These are phyloP conservation scores for Acanthochlamys bracteata DNA, from an alignment of 106 monocot genomes.

Conservation along the genomic window DNA sequence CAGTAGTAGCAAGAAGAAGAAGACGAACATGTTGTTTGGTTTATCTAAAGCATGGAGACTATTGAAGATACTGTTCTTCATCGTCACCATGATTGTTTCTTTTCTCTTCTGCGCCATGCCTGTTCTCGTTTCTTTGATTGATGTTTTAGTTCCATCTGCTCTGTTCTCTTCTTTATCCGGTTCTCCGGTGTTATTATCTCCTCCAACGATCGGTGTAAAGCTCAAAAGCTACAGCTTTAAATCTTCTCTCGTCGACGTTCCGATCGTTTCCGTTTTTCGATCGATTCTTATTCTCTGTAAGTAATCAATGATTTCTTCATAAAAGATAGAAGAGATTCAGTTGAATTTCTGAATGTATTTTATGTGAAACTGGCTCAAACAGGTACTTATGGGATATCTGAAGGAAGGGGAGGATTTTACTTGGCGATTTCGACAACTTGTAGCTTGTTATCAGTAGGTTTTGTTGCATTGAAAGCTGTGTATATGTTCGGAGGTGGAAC, in stretches of 20 bases:
- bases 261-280: slow-evolving; percentile 39
- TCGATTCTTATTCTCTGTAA: slow-evolving; percentile 66
- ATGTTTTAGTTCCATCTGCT: slow-evolving; percentile 31
- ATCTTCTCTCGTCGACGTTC: slow-evolving; percentile 48
- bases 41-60: slow-evolving; percentile 19
- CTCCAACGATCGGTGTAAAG: slow-evolving; percentile 7
- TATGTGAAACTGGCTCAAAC: background rate
- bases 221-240: slow-evolving; percentile 31
- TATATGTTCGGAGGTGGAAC: slow-evolving; percentile 17
- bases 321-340: background rate
- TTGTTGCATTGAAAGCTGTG: slow-evolving; percentile 45
- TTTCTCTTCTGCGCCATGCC: slow-evolving; percentile 47
- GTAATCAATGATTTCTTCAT: background rate
- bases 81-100: slow-evolving; percentile 33
- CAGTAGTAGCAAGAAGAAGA: background rate
- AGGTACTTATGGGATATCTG: slow-evolving; percentile 54
- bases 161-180: slow-evolving; percentile 10
- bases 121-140: slow-evolving; percentile 34
- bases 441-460: slow-evolving; percentile 32
- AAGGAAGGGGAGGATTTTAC: slow-evolving; percentile 45
- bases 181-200: background rate
- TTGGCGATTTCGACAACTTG: slow-evolving; percentile 35
- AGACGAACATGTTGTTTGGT: background rate
- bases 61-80: slow-evolving; percentile 42
- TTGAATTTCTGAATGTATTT: background rate